A percentile compares a stretch with the other conserved stretches of the same genome.
These are phyloP conservation scores for Physocladia obscura DNA, from an alignment of 192 early-diverging fungal species.

Conservation along the genomic window DNA sequence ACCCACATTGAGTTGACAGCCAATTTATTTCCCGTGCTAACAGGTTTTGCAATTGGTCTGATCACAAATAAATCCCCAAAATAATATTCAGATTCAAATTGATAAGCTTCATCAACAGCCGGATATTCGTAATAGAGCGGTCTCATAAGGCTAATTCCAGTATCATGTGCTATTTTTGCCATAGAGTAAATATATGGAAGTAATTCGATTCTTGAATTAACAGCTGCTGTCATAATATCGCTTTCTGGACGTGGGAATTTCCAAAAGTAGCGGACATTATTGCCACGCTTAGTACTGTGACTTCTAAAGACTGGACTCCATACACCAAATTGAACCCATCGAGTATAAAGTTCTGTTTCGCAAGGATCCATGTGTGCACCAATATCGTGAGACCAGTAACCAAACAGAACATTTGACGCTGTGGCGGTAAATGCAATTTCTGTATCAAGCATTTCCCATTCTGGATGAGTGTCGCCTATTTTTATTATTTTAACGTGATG, in stretches of 20 bases:
- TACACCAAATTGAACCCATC: slow-evolving; percentile 4
- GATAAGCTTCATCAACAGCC: slow-evolving; percentile 1
- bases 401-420: slow-evolving; percentile 4
- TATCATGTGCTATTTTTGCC: neutral
- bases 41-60: neutral
- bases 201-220: neutral
- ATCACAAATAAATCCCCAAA: slow-evolving; percentile 3
- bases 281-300: slow-evolving; percentile 1
- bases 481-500: too few species aligned
- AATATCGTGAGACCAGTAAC: slow-evolving; percentile 12
- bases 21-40: neutral
- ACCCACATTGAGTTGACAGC: neutral
- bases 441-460: slow-evolving; percentile 2
- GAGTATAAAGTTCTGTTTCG: slow-evolving; percentile 6
- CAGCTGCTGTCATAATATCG: neutral
- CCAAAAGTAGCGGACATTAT: slow-evolving; percentile 14
- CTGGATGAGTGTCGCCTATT: neutral
- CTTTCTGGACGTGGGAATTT: slow-evolving; percentile 1
- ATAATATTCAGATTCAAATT: neutral
- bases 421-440: slow-evolving; percentile 9
- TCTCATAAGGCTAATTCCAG: neutral
- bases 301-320: slow-evolving; percentile 8
- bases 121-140: slow-evolving; percentile 10
- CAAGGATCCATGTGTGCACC: neutral
- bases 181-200: slow-evolving; percentile 9